A percentile compares a stretch with the other conserved stretches of the same genome.
Evolutionary conservation across 345 rosid genomes (phyloP).

Genomic region (Eucalyptus cladocalyx): DNA sequence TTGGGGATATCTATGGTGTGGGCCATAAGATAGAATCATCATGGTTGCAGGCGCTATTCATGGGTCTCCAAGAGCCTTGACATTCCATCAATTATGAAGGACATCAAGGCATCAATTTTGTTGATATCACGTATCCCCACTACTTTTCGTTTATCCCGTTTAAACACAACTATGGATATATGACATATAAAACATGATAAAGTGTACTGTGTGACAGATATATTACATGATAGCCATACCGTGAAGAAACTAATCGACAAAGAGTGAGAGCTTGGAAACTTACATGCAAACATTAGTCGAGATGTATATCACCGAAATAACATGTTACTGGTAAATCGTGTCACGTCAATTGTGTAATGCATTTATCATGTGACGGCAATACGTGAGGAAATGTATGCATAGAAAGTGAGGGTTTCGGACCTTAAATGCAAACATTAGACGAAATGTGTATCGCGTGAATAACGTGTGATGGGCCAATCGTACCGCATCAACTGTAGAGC

Average conservation of each 20-base stretch:
- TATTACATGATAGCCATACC: neutral
- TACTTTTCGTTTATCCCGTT: neutral
- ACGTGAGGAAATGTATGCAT: neutral
- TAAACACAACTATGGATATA: neutral
- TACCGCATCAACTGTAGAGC: too few relatives aligned
- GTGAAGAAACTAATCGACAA: neutral
- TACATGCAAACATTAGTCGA: neutral
- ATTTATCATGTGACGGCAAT: neutral
- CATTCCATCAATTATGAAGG: neutral
- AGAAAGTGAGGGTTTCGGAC: neutral
- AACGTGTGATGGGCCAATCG: neutral
- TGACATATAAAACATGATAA: neutral
- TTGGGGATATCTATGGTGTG: neutral
- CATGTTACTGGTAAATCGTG: neutral
- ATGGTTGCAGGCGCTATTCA: neutral
- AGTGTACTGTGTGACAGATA: neutral
- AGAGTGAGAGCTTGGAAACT: neutral
- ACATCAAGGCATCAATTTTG: neutral
- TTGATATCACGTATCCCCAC: neutral
- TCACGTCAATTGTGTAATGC: fast-evolving
- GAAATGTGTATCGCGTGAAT: neutral
- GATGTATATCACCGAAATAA: neutral
- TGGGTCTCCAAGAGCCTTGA: neutral
- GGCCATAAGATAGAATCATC: neutral
- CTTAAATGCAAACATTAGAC: neutral